Evolutionary conservation across 352 stramenopile genomes (phyloP), one percentile per base, ranked within the genome.

Genomic region (Pythium myriotylum): DNA sequence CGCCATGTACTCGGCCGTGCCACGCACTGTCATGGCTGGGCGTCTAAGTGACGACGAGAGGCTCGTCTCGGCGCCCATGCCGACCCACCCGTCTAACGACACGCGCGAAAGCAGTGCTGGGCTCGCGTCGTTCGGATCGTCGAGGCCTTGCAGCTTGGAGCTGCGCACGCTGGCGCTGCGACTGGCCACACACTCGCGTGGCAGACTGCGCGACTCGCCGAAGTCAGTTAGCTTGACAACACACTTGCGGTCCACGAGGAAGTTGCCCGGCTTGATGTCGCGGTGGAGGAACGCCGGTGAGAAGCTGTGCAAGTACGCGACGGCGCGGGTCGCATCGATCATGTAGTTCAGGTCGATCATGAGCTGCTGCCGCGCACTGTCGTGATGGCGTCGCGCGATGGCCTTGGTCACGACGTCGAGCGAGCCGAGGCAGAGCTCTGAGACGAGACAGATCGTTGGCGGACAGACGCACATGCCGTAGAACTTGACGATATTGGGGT

Each of bases 401-500:
- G 55, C 63, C 87, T 74, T 50, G 24, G 60, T 17, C 67, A 91
- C 8, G 14, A 86, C 70, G 2, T 77, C 65, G 5, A 95, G 59
- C 14, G 70, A 86, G 7, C 84, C 84, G 35, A 82, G 72, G 54
- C 87, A 94, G 4, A 92, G 71, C 63, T 95, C 86, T 2, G 78
- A 88, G 1, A 94, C 77, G 1, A 94, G 49, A 33, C 80, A 91
- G 29, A 94, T 85, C 12, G 82, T 90, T 1, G 84, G 81, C 13
- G 83, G 83, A 19, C 70, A 88, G 14, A 94, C 78, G 48, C 86
- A 95, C 77, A 95, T 88, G 22, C 84, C 86, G 45, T 90, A 88
- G 64, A 95, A 95, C 54, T 75, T 81, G 58, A 91, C 78, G 42
- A 95, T 84, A 61, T 95, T 95, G 1, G 86, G 81, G 50, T 94